phyloP scores from a whole-genome alignment of 2,329 filamentous ascomycete genomes.

The Magnaporthiopsis rhizophila region DNA sequence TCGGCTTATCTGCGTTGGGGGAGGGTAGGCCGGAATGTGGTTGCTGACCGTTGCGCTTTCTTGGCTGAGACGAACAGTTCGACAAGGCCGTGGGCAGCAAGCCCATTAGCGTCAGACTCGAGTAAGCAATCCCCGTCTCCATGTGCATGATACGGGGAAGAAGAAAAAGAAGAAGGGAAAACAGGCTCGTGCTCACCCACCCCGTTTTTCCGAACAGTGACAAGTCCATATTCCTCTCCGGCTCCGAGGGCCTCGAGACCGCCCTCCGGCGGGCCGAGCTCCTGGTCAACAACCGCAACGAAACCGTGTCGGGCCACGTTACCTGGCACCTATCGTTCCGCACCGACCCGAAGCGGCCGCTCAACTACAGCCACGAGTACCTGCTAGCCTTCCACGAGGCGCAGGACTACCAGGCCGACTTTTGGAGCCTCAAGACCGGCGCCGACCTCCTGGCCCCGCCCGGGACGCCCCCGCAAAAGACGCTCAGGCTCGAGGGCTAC shows the following conservation, averaged over 20 bases:
- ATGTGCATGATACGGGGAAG: too few relatives aligned
- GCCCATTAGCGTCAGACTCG: too few relatives aligned
- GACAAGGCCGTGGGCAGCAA: too few relatives aligned
- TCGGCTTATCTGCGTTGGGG: too few relatives aligned
- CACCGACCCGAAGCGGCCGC: not conserved
- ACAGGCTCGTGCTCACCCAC: not conserved
- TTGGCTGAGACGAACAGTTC: too few relatives aligned
- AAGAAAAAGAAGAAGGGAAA: too few relatives aligned
- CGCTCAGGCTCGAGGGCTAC: not conserved
- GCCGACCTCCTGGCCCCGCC: not conserved
- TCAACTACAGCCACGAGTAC: conserved; percentile 6
- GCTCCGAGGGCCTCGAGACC: conserved; percentile 3
- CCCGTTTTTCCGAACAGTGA: not conserved
- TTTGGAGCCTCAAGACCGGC: conserved; percentile 3
- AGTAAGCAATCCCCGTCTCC: too few relatives aligned
- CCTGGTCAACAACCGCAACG: conserved; percentile 1
- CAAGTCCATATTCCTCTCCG: conserved; percentile 4
- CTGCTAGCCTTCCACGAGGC: conserved; percentile 2
- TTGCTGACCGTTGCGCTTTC: too few relatives aligned
- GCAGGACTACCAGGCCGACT: conserved; percentile 4
- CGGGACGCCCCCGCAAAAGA: not conserved
- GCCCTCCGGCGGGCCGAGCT: not conserved
- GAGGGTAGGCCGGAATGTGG: too few relatives aligned
- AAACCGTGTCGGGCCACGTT: conserved; percentile 1
- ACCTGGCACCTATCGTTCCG: not conserved